Percentiles rank a stretch among this genome's conserved stretches.
phyloP scores from a whole-genome alignment of 805 yeast species.

The Saturnispora bothae region DNA sequence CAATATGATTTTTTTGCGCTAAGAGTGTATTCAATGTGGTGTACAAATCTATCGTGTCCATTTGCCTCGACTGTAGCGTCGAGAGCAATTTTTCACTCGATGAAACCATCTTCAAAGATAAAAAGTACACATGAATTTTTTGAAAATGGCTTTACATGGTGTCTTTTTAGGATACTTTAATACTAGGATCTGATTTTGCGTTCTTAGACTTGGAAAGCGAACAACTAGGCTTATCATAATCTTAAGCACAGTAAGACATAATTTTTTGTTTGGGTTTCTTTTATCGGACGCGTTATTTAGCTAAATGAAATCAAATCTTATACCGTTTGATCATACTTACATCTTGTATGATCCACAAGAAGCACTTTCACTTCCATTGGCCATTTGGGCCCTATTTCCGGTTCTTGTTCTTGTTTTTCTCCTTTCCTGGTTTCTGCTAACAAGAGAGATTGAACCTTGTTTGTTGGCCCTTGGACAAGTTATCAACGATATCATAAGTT shows the following conservation, averaged over 20 bases:
- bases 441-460: constrained; percentile 81
- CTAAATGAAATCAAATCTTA: not conserved
- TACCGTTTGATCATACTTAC: constrained; percentile 80
- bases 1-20: not conserved
- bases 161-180: not conserved
- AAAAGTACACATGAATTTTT: not conserved
- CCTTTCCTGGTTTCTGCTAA: constrained; percentile 69
- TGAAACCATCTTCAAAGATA: not conserved
- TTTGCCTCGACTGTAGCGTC: not conserved
- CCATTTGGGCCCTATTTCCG: constrained; percentile 72
- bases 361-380: constrained; percentile 46
- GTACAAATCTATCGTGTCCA: not conserved
- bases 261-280: too few relatives aligned
- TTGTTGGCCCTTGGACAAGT: constrained; percentile 81
- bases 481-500: constrained; percentile 61
- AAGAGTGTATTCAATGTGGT: constrained; percentile 1
- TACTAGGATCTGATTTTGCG: too few relatives aligned
- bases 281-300: too few relatives aligned
- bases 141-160: not conserved
- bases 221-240: too few relatives aligned
- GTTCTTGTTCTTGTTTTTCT: constrained; percentile 68
- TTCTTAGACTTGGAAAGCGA: too few relatives aligned
- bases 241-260: too few relatives aligned
- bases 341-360: constrained; percentile 68
- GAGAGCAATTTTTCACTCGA: not conserved